Percentiles rank a stretch among this genome's conserved stretches.
Evolutionary conservation across 2,329 filamentous ascomycete species (phyloP).

Genomic region (Monilinia fructicola): DNA sequence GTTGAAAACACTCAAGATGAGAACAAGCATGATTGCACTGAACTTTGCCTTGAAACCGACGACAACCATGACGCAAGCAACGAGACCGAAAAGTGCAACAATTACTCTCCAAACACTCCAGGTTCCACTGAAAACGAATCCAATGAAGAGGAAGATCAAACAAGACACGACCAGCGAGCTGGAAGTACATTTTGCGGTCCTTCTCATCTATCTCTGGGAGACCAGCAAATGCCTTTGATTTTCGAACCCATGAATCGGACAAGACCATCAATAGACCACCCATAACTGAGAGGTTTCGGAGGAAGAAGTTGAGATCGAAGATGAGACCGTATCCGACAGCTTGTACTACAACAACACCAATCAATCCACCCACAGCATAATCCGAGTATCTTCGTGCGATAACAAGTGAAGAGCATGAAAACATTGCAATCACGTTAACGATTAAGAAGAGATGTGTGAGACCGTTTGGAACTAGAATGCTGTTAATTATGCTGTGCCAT

Average conservation of each 20-base stretch:
- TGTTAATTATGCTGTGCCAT: constrained; percentile 24
- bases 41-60: constrained; percentile 99
- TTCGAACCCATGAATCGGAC: constrained; percentile 96
- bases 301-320: constrained; percentile 99
- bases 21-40: constrained; percentile 90
- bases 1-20: constrained; percentile 96
- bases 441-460: constrained; percentile 92
- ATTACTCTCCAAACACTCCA: constrained; percentile 88
- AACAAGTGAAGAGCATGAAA: constrained; percentile 76
- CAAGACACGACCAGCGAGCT: constrained; percentile 91
- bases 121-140: constrained; percentile 91
- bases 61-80: constrained; percentile 97
- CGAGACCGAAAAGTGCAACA: constrained; percentile 79
- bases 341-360: constrained; percentile 88
- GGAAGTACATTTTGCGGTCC: constrained; percentile 99
- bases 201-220: constrained; percentile 95
- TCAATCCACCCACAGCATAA: constrained; percentile 86
- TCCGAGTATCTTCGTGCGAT: constrained; percentile 92
- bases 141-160: constrained; percentile 98
- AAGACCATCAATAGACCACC: constrained; percentile 97
- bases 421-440: constrained; percentile 86
- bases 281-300: constrained; percentile 96
- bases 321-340: constrained; percentile 96
- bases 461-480: constrained; percentile 71
- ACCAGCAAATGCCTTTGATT: constrained; percentile 94